These are phyloP conservation scores for Cryptococcus floricola DNA, from an alignment of 1,284 basidiomycete species.

Conservation along the genomic window DNA sequence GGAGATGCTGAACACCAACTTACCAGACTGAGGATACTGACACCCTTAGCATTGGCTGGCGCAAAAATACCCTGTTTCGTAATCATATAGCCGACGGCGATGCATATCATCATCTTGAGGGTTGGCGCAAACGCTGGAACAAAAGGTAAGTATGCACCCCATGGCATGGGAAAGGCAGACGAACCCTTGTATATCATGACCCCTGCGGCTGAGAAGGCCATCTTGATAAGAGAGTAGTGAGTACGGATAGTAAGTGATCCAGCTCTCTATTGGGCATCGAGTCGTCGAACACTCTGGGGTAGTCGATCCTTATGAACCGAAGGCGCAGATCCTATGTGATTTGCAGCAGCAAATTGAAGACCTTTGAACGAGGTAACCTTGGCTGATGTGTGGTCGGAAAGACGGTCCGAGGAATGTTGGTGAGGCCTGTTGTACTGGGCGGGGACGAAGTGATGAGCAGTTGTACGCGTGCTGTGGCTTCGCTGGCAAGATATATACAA, in stretches of 20 bases:
- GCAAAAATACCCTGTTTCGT: slow-evolving; percentile 35
- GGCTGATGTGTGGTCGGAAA: neutral
- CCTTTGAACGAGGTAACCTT: neutral
- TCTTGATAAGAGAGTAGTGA: neutral
- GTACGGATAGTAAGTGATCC: neutral
- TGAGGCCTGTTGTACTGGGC: no score
- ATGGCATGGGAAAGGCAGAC: neutral
- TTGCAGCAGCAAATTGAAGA: no score
- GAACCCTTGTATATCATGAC: slow-evolving; percentile 44
- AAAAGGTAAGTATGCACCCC: neutral
- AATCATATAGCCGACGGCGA: slow-evolving; percentile 33
- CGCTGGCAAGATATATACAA: no score
- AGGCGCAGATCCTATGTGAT: no score
- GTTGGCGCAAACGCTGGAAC: slow-evolving; percentile 40
- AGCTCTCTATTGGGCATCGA: neutral
- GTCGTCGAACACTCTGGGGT: no score
- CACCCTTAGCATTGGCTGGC: slow-evolving; percentile 33
- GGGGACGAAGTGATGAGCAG: no score
- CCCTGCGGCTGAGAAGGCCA: slow-evolving; percentile 23
- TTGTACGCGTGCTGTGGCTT: no score
- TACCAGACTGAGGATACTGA: slow-evolving; percentile 41
- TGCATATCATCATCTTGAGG: slow-evolving; percentile 41
- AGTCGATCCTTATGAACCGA: no score
- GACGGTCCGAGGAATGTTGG: neutral
- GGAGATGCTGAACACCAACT: slow-evolving; percentile 3